Conservation (phyloP, 1,139 yeast species). For the Geotrichum phurueaensis region DNA sequence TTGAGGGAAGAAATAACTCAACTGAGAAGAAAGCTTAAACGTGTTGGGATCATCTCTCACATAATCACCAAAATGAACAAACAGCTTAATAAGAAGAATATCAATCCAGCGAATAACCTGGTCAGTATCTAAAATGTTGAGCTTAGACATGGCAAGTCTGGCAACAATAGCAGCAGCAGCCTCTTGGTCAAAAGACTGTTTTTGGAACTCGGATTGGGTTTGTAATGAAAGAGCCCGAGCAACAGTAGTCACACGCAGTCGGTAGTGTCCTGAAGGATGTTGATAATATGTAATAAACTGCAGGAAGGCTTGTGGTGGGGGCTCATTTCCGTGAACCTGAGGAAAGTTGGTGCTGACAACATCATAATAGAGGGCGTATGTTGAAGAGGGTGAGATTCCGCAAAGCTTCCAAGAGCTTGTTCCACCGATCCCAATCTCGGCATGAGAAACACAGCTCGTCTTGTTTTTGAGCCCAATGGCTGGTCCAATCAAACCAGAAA, state of each 20-base stretch:
- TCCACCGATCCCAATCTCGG: slow-evolving; percentile 91
- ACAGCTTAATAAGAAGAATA: slow-evolving; percentile 62
- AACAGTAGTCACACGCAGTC: slow-evolving; percentile 87
- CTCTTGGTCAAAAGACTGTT: slow-evolving; percentile 73
- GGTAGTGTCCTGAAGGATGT: slow-evolving; percentile 52
- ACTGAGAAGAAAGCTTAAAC: slow-evolving; percentile 62
- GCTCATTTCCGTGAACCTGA: slow-evolving; percentile 67
- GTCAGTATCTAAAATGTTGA: slow-evolving; percentile 54
- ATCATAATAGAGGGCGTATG: slow-evolving; percentile 86
- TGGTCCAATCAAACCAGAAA: slow-evolving; percentile 91
- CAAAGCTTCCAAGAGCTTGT: slow-evolving; percentile 86
- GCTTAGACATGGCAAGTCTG: slow-evolving; percentile 80
- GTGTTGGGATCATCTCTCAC: slow-evolving; percentile 60
- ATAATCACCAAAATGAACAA: slow-evolving; percentile 73
- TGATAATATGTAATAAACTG: slow-evolving; percentile 79
- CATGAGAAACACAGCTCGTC: slow-evolving; percentile 68
- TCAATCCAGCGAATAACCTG: slow-evolving; percentile 76
- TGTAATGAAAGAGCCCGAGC: slow-evolving; percentile 53
- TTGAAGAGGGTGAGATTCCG: slow-evolving; percentile 76
- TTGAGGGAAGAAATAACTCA: slow-evolving; percentile 70
- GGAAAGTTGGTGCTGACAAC: slow-evolving; percentile 38
- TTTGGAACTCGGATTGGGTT: slow-evolving; percentile 44
- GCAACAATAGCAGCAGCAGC: slow-evolving; percentile 97
- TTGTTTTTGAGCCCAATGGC: slow-evolving; percentile 62
- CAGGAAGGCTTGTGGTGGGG: slow-evolving; percentile 64